phyloP scores from a whole-genome alignment of 345 rosid species.

The Gossypioides kirkii region DNA sequence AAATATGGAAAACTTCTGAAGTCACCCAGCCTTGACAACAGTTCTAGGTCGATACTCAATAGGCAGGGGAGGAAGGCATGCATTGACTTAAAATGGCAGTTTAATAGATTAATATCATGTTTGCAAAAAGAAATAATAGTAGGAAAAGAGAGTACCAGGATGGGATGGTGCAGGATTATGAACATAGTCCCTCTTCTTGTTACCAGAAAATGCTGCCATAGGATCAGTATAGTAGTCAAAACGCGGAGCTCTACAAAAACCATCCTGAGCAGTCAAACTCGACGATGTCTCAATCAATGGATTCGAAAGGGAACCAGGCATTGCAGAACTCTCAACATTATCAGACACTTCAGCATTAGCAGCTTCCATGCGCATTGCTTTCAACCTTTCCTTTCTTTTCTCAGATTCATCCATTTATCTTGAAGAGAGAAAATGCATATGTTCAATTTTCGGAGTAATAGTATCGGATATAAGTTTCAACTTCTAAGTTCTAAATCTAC shows the following conservation, averaged over 20 bases:
- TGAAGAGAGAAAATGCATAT: not conserved
- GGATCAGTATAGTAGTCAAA: slow-evolving; percentile 83
- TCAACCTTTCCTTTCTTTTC: slow-evolving; percentile 66
- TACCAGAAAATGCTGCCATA: slow-evolving; percentile 66
- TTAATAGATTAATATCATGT: not conserved
- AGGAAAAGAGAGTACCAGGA: slow-evolving; percentile 26
- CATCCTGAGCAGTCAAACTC: slow-evolving; percentile 23
- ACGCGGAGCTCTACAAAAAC: slow-evolving; percentile 33
- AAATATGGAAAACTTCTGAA: not conserved
- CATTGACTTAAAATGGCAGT: not conserved
- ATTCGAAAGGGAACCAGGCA: slow-evolving; percentile 44
- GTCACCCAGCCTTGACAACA: not conserved
- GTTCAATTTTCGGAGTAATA: not conserved
- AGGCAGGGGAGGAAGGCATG: not conserved
- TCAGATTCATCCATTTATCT: slow-evolving; percentile 69
- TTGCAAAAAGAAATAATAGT: not conserved
- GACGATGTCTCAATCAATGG: slow-evolving; percentile 52
- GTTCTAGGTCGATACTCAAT: not conserved
- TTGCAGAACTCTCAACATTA: slow-evolving; percentile 27
- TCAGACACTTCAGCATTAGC: slow-evolving; percentile 36
- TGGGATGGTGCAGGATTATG: slow-evolving; percentile 26
- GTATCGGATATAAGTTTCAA: not conserved
- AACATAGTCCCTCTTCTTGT: slow-evolving; percentile 34
- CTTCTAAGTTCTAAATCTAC: not conserved
- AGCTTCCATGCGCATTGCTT: slow-evolving; percentile 71